phyloP scores from a whole-genome alignment of 148 eudicot genomes.

The Spergularia marina region DNA sequence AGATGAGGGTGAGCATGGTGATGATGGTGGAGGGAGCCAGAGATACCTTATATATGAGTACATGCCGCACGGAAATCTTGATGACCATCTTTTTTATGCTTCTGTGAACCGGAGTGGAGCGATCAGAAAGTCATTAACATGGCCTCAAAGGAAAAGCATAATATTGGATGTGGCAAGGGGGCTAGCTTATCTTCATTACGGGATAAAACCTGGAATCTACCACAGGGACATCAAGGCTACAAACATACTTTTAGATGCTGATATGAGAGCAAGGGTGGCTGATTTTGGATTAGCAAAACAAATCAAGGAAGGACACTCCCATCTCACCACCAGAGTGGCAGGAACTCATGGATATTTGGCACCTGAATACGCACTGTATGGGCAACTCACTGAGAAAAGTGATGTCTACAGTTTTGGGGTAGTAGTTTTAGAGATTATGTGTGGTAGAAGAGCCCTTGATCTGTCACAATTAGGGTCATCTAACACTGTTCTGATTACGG shows the following conservation, averaged over 20 bases:
- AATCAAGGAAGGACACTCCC: slow-evolving; percentile 64
- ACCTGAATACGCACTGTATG: slow-evolving; percentile 80
- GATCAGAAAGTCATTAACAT: slow-evolving; percentile 38
- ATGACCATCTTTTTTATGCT: slow-evolving; percentile 55
- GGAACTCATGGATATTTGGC: slow-evolving; percentile 88
- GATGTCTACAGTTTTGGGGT: slow-evolving; percentile 40
- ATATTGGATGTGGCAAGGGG: slow-evolving; percentile 81
- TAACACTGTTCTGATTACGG: slow-evolving; percentile 58
- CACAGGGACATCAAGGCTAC: slow-evolving; percentile 80
- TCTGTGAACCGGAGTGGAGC: slow-evolving; percentile 17
- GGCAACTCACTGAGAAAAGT: slow-evolving; percentile 77
- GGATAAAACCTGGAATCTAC: slow-evolving; percentile 66
- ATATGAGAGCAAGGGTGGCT: slow-evolving; percentile 73
- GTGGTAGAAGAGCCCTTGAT: slow-evolving; percentile 84
- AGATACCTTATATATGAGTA: slow-evolving; percentile 73
- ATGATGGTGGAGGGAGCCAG: slow-evolving; percentile 35
- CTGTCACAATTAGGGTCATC: slow-evolving; percentile 53
- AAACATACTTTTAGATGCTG: slow-evolving; percentile 64
- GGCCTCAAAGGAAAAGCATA: slow-evolving; percentile 75
- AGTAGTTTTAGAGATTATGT: slow-evolving; percentile 75
- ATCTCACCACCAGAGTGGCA: slow-evolving; percentile 74
- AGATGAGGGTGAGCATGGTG: slow-evolving; percentile 33
- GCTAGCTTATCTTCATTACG: slow-evolving; percentile 70
- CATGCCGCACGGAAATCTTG: slow-evolving; percentile 84
- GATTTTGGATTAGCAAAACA: slow-evolving; percentile 83